Conservation (phyloP, 2,329 filamentous ascomycete genomes). For the Ophiostoma novo-ulmi region DNA sequence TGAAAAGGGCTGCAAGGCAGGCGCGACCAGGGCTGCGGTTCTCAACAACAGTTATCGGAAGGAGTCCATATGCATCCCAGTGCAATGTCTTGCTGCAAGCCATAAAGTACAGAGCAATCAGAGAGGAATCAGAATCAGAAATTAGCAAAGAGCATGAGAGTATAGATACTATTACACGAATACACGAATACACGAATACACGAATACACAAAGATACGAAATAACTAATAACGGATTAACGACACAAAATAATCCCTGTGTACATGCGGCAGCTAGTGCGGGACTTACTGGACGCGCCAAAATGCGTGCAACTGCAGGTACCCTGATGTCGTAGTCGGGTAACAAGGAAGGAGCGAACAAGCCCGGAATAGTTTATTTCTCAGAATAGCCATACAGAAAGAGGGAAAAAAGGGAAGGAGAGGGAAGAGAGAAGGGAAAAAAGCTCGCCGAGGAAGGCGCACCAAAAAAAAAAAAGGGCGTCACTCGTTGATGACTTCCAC, state of each 20-base stretch:
- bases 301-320: slow-evolving; percentile 17
- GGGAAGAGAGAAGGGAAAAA: slow-evolving; percentile 21
- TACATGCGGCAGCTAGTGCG: slow-evolving; percentile 15
- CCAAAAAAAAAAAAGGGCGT: slow-evolving; percentile 25
- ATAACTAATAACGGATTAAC: not conserved
- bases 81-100: too few relatives aligned
- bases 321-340: slow-evolving; percentile 3
- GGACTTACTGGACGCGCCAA: slow-evolving; percentile 14
- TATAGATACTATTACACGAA: not conserved
- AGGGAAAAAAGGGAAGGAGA: slow-evolving; percentile 21
- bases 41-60: not conserved
- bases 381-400: slow-evolving; percentile 19
- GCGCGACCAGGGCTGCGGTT: slow-evolving; percentile 5
- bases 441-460: slow-evolving; percentile 26
- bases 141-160: too few relatives aligned
- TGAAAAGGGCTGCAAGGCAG: not conserved
- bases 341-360: slow-evolving; percentile 21
- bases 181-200: not conserved
- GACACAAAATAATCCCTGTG: not conserved
- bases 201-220: not conserved
- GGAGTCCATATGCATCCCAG: too few relatives aligned
- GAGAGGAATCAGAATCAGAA: too few relatives aligned
- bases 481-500: slow-evolving; percentile 23
- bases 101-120: too few relatives aligned
- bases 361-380: slow-evolving; percentile 23